Conservation (phyloP, 179 eudicot genomes). For the Beta corolliflora region DNA sequence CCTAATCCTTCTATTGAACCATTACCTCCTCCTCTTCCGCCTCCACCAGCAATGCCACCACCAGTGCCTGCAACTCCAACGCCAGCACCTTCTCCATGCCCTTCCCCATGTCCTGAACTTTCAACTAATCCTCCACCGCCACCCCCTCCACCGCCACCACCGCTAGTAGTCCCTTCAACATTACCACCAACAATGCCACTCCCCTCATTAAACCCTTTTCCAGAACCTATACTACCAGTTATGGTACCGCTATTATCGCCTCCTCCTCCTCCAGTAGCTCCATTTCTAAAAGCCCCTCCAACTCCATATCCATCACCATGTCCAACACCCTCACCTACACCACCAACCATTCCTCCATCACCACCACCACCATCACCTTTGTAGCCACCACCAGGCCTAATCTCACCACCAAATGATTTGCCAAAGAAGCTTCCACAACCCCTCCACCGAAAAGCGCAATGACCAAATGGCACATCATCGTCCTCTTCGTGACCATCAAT, state of each 20-base stretch:
- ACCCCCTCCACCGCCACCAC: conserved; percentile 31
- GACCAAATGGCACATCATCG: conserved; percentile 7
- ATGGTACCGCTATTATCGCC: not conserved
- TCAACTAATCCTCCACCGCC: conserved; percentile 20
- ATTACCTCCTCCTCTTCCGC: not conserved
- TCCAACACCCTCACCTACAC: conserved; percentile 16
- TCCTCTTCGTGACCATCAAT: conserved; percentile 14
- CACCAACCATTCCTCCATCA: conserved; percentile 18
- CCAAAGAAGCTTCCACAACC: conserved; percentile 33
- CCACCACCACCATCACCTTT: conserved; percentile 11
- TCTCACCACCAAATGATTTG: conserved; percentile 12
- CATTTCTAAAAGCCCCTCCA: not conserved
- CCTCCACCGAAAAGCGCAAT: conserved; percentile 28
- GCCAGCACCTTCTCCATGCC: not conserved
- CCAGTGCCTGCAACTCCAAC: not conserved
- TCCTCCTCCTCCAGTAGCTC: conserved; percentile 1
- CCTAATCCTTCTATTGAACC: not conserved
- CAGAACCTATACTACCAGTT: not conserved
- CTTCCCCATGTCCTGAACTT: not conserved
- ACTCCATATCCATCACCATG: conserved; percentile 24
- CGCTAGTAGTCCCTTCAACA: conserved; percentile 17
- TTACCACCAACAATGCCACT: not conserved
- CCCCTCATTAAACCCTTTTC: not conserved
- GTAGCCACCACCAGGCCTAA: not conserved
- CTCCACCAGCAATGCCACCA: conserved; percentile 10